A percentile compares a stretch with the other conserved stretches of the same genome.
Evolutionary conservation across 495 filamentous ascomycete species (phyloP).

Genomic region (Wilcoxina mikolae): DNA sequence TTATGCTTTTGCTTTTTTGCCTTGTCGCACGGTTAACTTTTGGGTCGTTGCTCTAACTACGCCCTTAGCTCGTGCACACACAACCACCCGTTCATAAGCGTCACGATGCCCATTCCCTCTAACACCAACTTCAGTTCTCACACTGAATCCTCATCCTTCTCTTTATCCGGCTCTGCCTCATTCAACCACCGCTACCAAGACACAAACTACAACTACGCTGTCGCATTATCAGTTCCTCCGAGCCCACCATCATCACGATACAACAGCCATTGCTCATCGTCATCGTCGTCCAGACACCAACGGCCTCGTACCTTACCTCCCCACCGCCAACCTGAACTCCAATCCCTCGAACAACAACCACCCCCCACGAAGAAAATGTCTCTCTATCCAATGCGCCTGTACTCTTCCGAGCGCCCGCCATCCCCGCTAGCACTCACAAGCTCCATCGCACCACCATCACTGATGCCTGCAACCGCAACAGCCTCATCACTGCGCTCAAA

Average conservation of each 20-base stretch:
- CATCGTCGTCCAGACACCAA: neutral
- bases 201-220: too few species aligned
- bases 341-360: neutral
- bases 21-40: too few species aligned
- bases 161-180: conserved; percentile 39
- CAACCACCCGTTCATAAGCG: too few species aligned
- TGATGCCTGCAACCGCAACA: conserved; percentile 23
- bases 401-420: conserved; percentile 14
- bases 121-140: too few species aligned
- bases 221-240: too few species aligned
- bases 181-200: conserved; percentile 38
- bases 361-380: conserved; percentile 1
- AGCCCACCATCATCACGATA: neutral
- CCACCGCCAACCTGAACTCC: neutral
- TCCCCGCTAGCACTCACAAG: conserved; percentile 19
- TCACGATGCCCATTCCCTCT: too few species aligned
- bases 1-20: too few species aligned
- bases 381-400: conserved; percentile 3
- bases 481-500: conserved; percentile 17
- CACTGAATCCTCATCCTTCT: conserved; percentile 42
- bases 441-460: conserved; percentile 20
- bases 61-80: too few species aligned
- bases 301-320: neutral
- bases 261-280: neutral
- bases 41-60: too few species aligned